These are phyloP conservation scores for Penicillium pancosmium DNA, from an alignment of 495 filamentous ascomycete species.

Conservation along the genomic window DNA sequence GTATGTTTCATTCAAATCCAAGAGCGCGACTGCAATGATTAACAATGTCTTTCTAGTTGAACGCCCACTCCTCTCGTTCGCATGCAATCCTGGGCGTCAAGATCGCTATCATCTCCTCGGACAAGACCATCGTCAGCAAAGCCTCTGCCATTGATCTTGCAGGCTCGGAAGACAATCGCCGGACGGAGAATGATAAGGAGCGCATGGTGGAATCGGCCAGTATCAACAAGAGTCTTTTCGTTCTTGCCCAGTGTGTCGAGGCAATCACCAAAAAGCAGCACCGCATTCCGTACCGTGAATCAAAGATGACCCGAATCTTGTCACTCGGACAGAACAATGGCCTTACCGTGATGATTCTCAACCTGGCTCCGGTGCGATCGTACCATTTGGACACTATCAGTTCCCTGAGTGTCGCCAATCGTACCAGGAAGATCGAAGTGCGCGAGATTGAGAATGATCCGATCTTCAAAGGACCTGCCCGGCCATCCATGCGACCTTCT, in stretches of 20 bases:
- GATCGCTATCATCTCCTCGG: conserved; percentile 71
- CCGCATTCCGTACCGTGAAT: conserved; percentile 90
- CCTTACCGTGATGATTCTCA: conserved; percentile 94
- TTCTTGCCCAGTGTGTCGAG: conserved; percentile 93
- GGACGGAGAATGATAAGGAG: conserved; percentile 94
- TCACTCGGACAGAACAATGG: conserved; percentile 95
- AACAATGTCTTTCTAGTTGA: conserved; percentile 54
- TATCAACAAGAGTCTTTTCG: conserved; percentile 98
- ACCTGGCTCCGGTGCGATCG: conserved; percentile 80
- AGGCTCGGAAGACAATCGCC: conserved; percentile 92
- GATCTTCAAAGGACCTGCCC: conserved; percentile 72
- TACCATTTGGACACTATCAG: conserved; percentile 95
- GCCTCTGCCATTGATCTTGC: conserved; percentile 96
- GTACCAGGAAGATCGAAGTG: conserved; percentile 95
- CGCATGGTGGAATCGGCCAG: conserved; percentile 93
- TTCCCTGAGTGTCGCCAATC: conserved; percentile 91
- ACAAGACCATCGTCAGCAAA: conserved; percentile 74
- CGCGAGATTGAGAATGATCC: conserved; percentile 93
- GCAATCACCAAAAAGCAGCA: conserved; percentile 80
- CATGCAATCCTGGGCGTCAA: conserved; percentile 94
- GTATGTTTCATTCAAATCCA: conserved; percentile 30
- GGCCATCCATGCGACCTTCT: conserved; percentile 46
- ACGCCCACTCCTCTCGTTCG: conserved; percentile 89
- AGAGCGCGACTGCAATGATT: conserved; percentile 16
- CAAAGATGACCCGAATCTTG: conserved; percentile 95